phyloP scores from a whole-genome alignment of 495 filamentous ascomycete genomes.

The Penicillium arizonense region DNA sequence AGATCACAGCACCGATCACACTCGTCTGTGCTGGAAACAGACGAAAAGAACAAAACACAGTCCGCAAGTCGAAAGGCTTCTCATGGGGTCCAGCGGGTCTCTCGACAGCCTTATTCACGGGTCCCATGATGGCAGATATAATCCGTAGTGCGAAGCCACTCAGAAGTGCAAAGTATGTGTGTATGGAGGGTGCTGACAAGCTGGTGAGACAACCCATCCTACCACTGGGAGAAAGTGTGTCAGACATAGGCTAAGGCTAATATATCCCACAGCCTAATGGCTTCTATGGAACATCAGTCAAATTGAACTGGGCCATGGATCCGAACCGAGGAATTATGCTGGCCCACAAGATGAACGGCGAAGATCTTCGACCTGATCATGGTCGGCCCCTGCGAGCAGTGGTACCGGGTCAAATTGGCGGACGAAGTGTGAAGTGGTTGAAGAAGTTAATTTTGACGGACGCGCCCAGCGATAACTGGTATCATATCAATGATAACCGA shows the following conservation, averaged over 20 bases:
- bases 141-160: constrained; percentile 65
- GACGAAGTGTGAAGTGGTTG: constrained; percentile 93
- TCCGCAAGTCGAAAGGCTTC: constrained; percentile 92
- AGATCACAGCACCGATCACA: constrained; percentile 84
- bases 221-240: neutral
- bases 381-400: constrained; percentile 82
- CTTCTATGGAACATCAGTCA: constrained; percentile 85
- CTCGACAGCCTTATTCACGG: constrained; percentile 89
- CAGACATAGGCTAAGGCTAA: constrained; percentile 1
- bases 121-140: constrained; percentile 73
- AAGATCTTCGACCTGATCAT: constrained; percentile 79
- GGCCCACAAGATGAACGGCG: constrained; percentile 92
- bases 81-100: constrained; percentile 92
- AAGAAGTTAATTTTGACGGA: constrained; percentile 79
- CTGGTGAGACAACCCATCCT: constrained; percentile 44
- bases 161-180: constrained; percentile 77
- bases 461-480: constrained; percentile 88
- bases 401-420: constrained; percentile 92
- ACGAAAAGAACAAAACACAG: constrained; percentile 90
- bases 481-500: constrained; percentile 93
- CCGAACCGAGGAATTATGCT: constrained; percentile 84
- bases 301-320: constrained; percentile 87
- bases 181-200: constrained; percentile 91
- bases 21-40: constrained; percentile 93
- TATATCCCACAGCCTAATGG: constrained; percentile 66